A percentile compares a stretch with the other conserved stretches of the same genome.
Conservation (phyloP, 2,329 filamentous ascomycete genomes). For the Aaosphaeria arxii region DNA sequence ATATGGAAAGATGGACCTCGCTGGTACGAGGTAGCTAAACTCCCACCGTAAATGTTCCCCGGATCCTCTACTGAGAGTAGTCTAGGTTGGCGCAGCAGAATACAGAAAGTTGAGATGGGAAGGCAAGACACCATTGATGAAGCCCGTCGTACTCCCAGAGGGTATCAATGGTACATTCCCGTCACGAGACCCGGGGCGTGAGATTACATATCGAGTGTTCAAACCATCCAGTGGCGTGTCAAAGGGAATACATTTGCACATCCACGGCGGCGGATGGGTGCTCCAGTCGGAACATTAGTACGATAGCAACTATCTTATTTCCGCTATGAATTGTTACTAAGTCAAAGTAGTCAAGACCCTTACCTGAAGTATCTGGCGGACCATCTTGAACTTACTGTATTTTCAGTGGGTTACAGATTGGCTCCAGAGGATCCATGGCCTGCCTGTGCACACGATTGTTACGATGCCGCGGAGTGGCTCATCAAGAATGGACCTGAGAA, state of each 20-base stretch:
- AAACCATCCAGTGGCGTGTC: conserved; percentile 45
- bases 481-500: conserved; percentile 44
- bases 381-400: conserved; percentile 45
- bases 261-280: conserved; percentile 54
- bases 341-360: conserved; percentile 40
- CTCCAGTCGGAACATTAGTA: conserved; percentile 41
- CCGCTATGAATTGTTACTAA: neutral
- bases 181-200: conserved; percentile 50
- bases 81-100: conserved; percentile 52
- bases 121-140: conserved; percentile 52
- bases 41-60: neutral
- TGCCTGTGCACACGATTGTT: conserved; percentile 54
- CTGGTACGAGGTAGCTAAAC: conserved; percentile 50
- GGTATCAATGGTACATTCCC: conserved; percentile 50
- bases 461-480: conserved; percentile 55
- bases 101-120: conserved; percentile 55
- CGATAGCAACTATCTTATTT: conserved; percentile 5
- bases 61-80: neutral
- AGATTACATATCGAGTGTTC: conserved; percentile 54
- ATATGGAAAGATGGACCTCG: conserved; percentile 44
- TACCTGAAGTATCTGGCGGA: conserved; percentile 52
- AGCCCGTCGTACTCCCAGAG: conserved; percentile 44
- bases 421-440: conserved; percentile 61
- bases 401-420: conserved; percentile 59
- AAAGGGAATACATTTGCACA: conserved; percentile 52